Conservation (phyloP, 2,329 filamentous ascomycete species). For the Aspergillus quadrilineatus region DNA sequence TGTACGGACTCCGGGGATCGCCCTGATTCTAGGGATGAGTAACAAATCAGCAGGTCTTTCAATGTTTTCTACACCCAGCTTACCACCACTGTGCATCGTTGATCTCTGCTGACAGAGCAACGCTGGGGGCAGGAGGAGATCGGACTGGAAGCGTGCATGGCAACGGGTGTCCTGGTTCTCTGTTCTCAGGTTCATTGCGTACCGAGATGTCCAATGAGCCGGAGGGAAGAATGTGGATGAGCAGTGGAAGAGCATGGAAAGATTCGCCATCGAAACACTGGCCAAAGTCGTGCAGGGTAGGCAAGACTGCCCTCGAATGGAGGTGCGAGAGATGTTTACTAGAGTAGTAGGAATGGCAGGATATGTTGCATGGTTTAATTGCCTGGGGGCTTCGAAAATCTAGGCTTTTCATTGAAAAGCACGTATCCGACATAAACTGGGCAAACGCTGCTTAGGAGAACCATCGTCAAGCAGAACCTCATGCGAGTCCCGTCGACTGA, state of each 20-base stretch:
- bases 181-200: slow-evolving; percentile 6
- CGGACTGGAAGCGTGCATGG: slow-evolving; percentile 2
- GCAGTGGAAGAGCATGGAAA: slow-evolving; percentile 9
- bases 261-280: slow-evolving; percentile 7
- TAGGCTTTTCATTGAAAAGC: too few species aligned
- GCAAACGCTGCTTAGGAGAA: too few species aligned
- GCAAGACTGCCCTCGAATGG: too few species aligned
- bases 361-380: too few species aligned
- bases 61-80: slow-evolving; percentile 2
- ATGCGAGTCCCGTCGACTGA: too few species aligned
- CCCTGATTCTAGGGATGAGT: too few species aligned
- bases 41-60: not conserved
- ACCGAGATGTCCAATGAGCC: not conserved
- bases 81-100: slow-evolving; percentile 1
- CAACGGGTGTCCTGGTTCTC: not conserved
- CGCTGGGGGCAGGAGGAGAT: slow-evolving; percentile 5
- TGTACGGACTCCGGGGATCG: too few species aligned
- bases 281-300: not conserved
- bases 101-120: slow-evolving; percentile 1
- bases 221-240: not conserved
- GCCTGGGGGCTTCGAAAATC: too few species aligned
- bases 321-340: too few species aligned
- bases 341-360: too few species aligned
- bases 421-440: too few species aligned
- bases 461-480: too few species aligned